Conservation (phyloP, 2,329 filamentous ascomycete species). For the Lachnellula hyalina region DNA sequence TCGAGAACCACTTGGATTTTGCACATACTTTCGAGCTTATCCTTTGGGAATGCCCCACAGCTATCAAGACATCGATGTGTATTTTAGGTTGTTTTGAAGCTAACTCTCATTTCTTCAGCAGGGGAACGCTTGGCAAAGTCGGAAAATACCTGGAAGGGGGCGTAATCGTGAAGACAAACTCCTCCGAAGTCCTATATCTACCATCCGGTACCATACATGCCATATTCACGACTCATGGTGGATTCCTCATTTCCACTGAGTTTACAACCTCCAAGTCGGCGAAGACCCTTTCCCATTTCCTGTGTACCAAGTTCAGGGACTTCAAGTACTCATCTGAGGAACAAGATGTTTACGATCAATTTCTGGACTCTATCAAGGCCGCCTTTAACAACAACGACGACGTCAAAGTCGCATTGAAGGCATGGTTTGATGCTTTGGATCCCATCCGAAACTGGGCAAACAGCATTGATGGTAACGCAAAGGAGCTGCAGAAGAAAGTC, state of each 20-base stretch:
- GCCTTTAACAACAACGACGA: background rate
- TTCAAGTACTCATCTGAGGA: background rate
- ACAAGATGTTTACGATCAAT: background rate
- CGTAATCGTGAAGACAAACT: constrained; percentile 8
- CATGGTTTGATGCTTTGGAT: background rate
- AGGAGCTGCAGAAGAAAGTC: background rate
- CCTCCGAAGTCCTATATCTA: constrained; percentile 9
- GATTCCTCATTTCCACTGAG: constrained; percentile 11
- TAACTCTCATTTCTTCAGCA: background rate
- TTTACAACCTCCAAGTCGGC: constrained; percentile 10
- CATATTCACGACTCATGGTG: constrained; percentile 10
- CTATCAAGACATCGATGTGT: too few species aligned
- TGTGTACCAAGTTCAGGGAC: background rate
- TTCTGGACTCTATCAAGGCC: background rate
- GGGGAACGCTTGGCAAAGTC: constrained; percentile 4
- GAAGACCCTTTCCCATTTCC: background rate
- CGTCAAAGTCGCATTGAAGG: background rate
- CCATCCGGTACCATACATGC: constrained; percentile 13
- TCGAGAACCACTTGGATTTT: too few species aligned
- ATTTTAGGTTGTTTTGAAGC: background rate
- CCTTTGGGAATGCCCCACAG: too few species aligned
- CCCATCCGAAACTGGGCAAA: background rate
- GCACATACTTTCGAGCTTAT: too few species aligned
- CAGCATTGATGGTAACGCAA: background rate
- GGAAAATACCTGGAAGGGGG: constrained; percentile 12